Percentiles rank a stretch among this genome's conserved stretches.
Conservation (phyloP, 306 rosid genomes). For the Cucumis sativus region DNA sequence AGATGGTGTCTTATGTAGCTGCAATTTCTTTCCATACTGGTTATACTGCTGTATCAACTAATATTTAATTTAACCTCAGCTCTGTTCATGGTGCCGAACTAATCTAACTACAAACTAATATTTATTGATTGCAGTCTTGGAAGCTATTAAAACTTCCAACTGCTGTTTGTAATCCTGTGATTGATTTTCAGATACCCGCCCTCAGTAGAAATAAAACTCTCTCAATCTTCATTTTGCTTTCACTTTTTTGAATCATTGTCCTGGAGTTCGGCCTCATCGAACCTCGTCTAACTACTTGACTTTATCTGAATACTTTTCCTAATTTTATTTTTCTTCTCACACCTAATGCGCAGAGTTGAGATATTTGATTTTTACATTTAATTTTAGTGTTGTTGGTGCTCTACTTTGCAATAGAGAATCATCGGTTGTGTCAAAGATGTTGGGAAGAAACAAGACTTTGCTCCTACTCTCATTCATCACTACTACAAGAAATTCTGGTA, state of each 20-base stretch:
- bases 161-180: neutral
- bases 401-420: neutral
- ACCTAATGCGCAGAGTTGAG: neutral
- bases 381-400: neutral
- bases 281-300: neutral
- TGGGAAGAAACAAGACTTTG: neutral
- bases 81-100: neutral
- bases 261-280: neutral
- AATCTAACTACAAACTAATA: neutral
- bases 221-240: neutral
- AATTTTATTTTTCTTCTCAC: neutral
- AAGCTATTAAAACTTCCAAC: neutral
- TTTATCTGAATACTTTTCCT: neutral
- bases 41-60: neutral
- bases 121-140: neutral
- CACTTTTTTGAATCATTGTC: neutral
- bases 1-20: neutral
- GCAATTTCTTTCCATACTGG: neutral
- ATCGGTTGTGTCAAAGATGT: neutral
- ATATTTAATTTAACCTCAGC: neutral
- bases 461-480: neutral
- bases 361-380: neutral
- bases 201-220: neutral
- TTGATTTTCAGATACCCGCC: neutral
- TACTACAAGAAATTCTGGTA: neutral